Conservation (phyloP, 805 yeast genomes). For the Schwanniomyces vanrijiae region DNA sequence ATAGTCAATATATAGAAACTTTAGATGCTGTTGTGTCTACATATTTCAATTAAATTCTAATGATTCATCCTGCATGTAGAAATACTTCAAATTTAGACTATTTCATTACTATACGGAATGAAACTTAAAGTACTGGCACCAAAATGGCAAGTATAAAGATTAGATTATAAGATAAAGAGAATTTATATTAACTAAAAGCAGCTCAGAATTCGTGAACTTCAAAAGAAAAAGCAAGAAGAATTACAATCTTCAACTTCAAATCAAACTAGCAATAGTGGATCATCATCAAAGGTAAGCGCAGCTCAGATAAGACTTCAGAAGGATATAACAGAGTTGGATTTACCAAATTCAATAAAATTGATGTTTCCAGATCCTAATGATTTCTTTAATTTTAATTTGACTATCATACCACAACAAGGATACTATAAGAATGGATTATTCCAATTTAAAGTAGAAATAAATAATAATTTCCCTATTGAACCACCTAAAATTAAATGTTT, state of each 20-base stretch:
- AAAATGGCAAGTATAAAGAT: neutral
- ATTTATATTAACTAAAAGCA: conserved; percentile 12
- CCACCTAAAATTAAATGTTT: conserved; percentile 82
- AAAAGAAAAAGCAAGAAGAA: conserved; percentile 55
- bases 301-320: conserved; percentile 78
- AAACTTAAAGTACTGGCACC: neutral
- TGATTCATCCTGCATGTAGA: neutral
- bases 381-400: conserved; percentile 60
- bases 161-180: neutral
- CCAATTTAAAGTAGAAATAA: conserved; percentile 62
- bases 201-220: conserved; percentile 61
- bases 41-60: neutral
- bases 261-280: conserved; percentile 6
- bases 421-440: conserved; percentile 70
- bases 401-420: conserved; percentile 69
- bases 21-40: neutral
- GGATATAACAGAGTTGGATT: conserved; percentile 67
- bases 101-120: neutral
- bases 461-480: conserved; percentile 82
- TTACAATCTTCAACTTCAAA: conserved; percentile 30
- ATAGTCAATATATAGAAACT: neutral
- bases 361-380: conserved; percentile 52
- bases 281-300: conserved; percentile 35
- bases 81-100: neutral
- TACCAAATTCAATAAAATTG: conserved; percentile 57